Conservation (phyloP, 2,329 filamentous ascomycete species). For the Tolypocladium pustulatum region DNA sequence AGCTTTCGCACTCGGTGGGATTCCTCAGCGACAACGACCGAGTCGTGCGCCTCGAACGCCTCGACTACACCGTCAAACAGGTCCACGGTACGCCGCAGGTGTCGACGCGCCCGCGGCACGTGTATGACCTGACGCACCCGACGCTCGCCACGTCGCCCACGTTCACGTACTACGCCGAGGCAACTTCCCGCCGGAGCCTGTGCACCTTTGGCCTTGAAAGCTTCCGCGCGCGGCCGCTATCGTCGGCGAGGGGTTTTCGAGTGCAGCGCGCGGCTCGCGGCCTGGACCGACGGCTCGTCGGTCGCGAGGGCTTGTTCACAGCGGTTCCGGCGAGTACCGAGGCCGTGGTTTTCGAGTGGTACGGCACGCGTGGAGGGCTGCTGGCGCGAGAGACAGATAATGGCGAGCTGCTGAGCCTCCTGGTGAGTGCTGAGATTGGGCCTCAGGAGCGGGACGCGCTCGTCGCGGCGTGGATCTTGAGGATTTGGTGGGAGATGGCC, state of each 20-base stretch:
- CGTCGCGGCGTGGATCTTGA: conserved; percentile 23
- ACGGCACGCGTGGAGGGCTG: conserved; percentile 13
- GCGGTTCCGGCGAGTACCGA: conserved; percentile 13
- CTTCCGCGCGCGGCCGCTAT: conserved; percentile 12
- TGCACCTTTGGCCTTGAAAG: conserved; percentile 18
- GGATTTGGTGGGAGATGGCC: conserved; percentile 22
- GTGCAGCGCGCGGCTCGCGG: conserved; percentile 18
- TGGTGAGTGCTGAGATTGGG: conserved; percentile 19
- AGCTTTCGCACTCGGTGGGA: conserved; percentile 23
- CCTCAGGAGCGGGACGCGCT: conserved; percentile 19
- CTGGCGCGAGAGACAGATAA: conserved; percentile 21
- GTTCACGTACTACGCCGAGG: conserved; percentile 22
- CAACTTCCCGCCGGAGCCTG: conserved; percentile 15
- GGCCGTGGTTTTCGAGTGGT: conserved; percentile 21
- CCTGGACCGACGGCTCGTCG: conserved; percentile 10
- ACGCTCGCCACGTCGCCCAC: conserved; percentile 13
- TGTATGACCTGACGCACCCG: conserved; percentile 24
- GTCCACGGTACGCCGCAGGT: conserved; percentile 12
- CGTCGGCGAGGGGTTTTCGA: conserved; percentile 13
- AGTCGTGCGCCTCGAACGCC: conserved; percentile 17
- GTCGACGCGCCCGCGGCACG: conserved; percentile 17
- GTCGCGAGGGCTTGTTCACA: conserved; percentile 15
- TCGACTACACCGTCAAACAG: conserved; percentile 18
- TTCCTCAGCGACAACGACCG: conserved; percentile 20
- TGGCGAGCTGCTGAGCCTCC: conserved; percentile 15